Base-by-base conservation (phyloP, 169 alveolate species). In the Eimeria acervulina region DNA sequence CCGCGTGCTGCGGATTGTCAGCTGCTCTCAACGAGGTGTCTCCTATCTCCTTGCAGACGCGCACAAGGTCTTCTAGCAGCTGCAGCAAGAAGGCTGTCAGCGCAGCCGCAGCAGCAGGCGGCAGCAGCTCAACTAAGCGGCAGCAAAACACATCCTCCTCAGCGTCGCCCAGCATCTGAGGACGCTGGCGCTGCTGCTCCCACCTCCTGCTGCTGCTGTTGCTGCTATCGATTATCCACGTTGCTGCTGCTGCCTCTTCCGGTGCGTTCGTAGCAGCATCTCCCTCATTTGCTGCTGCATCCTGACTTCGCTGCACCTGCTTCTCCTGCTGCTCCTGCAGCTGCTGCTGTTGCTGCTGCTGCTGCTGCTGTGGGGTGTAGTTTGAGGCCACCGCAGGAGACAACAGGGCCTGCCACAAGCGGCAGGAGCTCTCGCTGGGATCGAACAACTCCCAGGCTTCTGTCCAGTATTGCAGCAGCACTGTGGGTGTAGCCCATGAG, bases 1-100 rank as follows among this genome's bases (percentile, higher is more conserved):
- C 88, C 17, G 93, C 93, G 33, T 93, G 96, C 93, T 93, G 96
- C 40, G 96, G 96, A 19, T 36, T 33, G 85, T 93, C 96, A 2
- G 96, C 96, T 13, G 96, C 96, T 6, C 88, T 42, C 3, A 52
- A 33, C 2, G 83, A 36, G 8, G 63, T 26, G 72, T 93, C 96
- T 76, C 93, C 93, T 19, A 40, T 17, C 36, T 55, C 87, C 76
- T 26, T 70, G 38, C 96, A 93, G n/a, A 78, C 36, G 21, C 10
- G 52, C 26, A 93, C 42, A 36, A 78, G 68, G 42, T 31, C 28
- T 26, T 80, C 51, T 3, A 93, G 40, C 55, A 31, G 28, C 31
- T 33, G 74, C 51, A 52, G 47, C 52, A 83, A 76, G 19, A 83
- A 83, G 8, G 52, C 51, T 15, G 7, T 38, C 26, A 83, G 91